Percentiles rank a stretch among this genome's conserved stretches.
Conservation (phyloP, 176 grass and related monocot genomes). For the Zea mays region DNA sequence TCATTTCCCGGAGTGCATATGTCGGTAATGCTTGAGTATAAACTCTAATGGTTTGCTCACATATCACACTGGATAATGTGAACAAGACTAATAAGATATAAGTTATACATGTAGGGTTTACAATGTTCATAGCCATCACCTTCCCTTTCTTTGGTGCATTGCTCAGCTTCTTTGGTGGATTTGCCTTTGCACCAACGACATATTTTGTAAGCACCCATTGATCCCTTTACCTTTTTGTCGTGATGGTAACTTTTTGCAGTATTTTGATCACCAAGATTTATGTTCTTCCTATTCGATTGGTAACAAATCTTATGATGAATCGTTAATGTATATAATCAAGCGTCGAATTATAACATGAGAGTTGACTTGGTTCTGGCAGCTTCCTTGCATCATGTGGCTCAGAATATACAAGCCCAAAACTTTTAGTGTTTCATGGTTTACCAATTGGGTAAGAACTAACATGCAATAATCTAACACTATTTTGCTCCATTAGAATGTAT, state of each 20-base stretch:
- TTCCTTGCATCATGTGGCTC: constrained; percentile 91
- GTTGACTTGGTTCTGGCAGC: constrained; percentile 42
- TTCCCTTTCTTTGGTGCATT: constrained; percentile 81
- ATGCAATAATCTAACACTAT: background rate
- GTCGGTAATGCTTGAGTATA: background rate
- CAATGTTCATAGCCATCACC: constrained; percentile 87
- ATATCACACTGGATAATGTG: no score
- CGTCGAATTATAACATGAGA: background rate
- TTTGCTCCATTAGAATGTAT: background rate
- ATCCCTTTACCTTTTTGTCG: background rate
- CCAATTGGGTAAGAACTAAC: constrained; percentile 67
- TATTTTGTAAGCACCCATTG: constrained; percentile 63
- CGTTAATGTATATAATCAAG: background rate
- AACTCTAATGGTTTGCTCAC: no score
- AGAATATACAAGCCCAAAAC: constrained; percentile 73
- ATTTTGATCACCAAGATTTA: background rate
- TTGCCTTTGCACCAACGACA: constrained; percentile 72
- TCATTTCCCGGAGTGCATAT: background rate
- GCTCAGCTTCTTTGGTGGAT: constrained; percentile 86
- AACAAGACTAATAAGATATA: background rate
- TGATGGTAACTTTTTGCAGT: background rate
- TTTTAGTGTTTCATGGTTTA: constrained; percentile 75
- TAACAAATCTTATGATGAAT: background rate
- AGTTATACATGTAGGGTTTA: constrained; percentile 53
- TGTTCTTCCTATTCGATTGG: background rate